Conservation (phyloP, 345 rosid genomes). For the Euphorbia pulcherrima region DNA sequence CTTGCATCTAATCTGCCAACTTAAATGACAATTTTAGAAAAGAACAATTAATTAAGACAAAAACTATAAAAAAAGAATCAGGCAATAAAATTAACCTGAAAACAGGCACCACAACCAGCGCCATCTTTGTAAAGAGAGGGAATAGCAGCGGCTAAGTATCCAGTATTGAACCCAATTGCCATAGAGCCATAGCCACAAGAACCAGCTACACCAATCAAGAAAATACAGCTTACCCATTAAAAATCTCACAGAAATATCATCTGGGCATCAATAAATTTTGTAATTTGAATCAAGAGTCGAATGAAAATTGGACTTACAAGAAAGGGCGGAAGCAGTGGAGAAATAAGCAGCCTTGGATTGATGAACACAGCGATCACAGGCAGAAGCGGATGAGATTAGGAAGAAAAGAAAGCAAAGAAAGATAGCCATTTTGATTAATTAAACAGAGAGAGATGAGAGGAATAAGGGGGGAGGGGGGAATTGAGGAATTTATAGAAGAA, state of each 20-base stretch:
- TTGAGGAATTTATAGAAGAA: conserved; percentile 10
- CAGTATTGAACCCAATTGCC: conserved; percentile 58
- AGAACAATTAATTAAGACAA: neutral
- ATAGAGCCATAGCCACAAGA: conserved; percentile 82
- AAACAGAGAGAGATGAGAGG: conserved; percentile 6
- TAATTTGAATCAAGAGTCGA: conserved; percentile 9
- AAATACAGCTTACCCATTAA: conserved; percentile 26
- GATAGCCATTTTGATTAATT: conserved; percentile 34
- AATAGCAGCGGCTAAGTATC: conserved; percentile 66
- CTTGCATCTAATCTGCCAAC: conserved; percentile 71
- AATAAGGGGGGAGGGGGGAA: neutral
- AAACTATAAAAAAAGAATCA: neutral
- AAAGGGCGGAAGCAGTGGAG: conserved; percentile 61
- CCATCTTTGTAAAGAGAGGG: conserved; percentile 81
- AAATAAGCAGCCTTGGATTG: conserved; percentile 62
- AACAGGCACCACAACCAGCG: conserved; percentile 87
- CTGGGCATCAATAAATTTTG: conserved; percentile 24
- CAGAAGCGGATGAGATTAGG: conserved; percentile 43
- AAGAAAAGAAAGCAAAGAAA: conserved; percentile 33
- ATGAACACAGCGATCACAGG: conserved; percentile 89
- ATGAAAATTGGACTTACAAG: conserved; percentile 35
- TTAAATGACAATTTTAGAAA: neutral
- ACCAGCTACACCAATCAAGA: conserved; percentile 56
- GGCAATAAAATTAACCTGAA: conserved; percentile 60
- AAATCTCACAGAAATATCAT: conserved; percentile 17